A percentile compares a stretch with the other conserved stretches of the same genome.
These are phyloP conservation scores for Penicillium freii DNA, from an alignment of 2,329 filamentous ascomycete genomes.

Conservation along the genomic window DNA sequence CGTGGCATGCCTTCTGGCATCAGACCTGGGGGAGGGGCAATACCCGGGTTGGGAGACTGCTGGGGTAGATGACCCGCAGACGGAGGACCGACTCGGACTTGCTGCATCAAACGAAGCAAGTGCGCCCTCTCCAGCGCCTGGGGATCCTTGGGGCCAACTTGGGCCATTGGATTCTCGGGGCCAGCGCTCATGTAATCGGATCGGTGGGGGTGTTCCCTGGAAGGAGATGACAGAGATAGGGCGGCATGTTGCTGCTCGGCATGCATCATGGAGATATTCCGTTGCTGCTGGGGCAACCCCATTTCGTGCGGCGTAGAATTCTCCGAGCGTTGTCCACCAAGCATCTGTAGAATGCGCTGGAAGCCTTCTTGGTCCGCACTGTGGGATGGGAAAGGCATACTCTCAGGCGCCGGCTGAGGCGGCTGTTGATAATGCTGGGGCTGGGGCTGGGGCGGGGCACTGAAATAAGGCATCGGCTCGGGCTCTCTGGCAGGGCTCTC, in stretches of 20 bases:
- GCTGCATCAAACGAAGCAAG: constrained; percentile 78
- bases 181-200: constrained; percentile 34
- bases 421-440: constrained; percentile 12
- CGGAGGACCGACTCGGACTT: constrained; percentile 42
- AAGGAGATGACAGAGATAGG: constrained; percentile 33
- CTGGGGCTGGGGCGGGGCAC: constrained; percentile 15
- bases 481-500: constrained; percentile 51
- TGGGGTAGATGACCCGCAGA: constrained; percentile 29
- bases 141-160: constrained; percentile 41
- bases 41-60: constrained; percentile 30
- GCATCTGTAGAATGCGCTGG: constrained; percentile 75
- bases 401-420: constrained; percentile 36
- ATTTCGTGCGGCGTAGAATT: constrained; percentile 48
- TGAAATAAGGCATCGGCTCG: constrained; percentile 26
- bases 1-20: constrained; percentile 38
- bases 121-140: constrained; percentile 70
- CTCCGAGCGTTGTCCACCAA: constrained; percentile 57
- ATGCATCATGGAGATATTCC: constrained; percentile 31
- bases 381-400: constrained; percentile 23
- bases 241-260: constrained; percentile 29
- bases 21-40: constrained; percentile 35
- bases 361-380: constrained; percentile 83
- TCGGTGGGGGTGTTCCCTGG: constrained; percentile 29
- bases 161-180: constrained; percentile 30
- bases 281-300: constrained; percentile 29